Percentiles rank a stretch among this genome's conserved stretches.
phyloP scores from a whole-genome alignment of 257 asterid species.

The Thymus quinquecostatus region DNA sequence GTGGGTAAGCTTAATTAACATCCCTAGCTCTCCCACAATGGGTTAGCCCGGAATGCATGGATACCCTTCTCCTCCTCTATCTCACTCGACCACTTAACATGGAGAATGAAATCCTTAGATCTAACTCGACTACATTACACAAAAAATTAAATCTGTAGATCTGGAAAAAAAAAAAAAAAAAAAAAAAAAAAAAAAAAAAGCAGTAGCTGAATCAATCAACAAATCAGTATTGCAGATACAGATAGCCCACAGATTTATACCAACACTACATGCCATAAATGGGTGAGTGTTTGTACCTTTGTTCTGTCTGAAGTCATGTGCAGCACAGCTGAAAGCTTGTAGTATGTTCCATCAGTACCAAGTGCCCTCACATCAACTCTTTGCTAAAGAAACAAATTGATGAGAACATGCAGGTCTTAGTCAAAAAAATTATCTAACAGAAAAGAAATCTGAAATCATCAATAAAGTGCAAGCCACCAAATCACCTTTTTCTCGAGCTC shows the following conservation, averaged over 20 bases:
- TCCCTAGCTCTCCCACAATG: background rate
- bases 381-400: constrained; percentile 63
- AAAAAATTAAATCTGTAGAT: constrained; percentile 18
- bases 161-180: background rate
- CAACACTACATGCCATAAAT: constrained; percentile 10
- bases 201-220: background rate
- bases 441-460: constrained; percentile 26
- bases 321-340: constrained; percentile 90
- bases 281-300: constrained; percentile 58
- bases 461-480: constrained; percentile 11
- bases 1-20: background rate
- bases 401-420: constrained; percentile 6
- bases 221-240: constrained; percentile 15
- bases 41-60: background rate
- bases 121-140: background rate
- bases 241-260: background rate
- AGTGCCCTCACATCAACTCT: constrained; percentile 84
- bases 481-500: constrained; percentile 98
- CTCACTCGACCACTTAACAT: constrained; percentile 8
- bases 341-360: constrained; percentile 74
- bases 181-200: too few relatives aligned
- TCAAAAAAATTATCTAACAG: background rate
- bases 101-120: constrained; percentile 12
- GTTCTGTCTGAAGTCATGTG: constrained; percentile 99
- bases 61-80: background rate